These are phyloP conservation scores for Raphanus raphanistrum DNA, from an alignment of 345 rosid genomes.

Conservation along the genomic window DNA sequence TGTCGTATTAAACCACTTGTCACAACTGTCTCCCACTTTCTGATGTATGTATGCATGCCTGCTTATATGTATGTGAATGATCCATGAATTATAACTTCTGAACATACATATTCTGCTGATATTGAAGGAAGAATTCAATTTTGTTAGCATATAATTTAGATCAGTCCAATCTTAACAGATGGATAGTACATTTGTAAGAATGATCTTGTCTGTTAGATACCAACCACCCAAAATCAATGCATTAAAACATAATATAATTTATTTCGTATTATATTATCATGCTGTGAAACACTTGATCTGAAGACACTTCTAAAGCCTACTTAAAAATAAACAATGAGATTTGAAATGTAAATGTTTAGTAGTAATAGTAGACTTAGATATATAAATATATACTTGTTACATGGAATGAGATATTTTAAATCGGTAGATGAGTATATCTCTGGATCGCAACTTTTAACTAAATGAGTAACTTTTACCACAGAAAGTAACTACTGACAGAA, in stretches of 20 bases:
- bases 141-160: slow-evolving; percentile 22
- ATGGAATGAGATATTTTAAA: neutral
- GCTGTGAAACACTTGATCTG: neutral
- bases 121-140: neutral
- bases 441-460: neutral
- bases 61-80: slow-evolving; percentile 13
- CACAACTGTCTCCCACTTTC: slow-evolving; percentile 46
- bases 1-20: slow-evolving; percentile 26
- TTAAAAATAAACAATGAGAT: neutral
- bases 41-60: slow-evolving; percentile 28
- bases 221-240: slow-evolving; percentile 33
- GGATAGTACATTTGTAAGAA: slow-evolving; percentile 27
- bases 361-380: neutral
- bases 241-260: neutral
- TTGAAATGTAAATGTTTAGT: neutral
- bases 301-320: too few relatives aligned
- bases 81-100: slow-evolving; percentile 14
- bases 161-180: slow-evolving; percentile 32
- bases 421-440: neutral
- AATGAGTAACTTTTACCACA: neutral
- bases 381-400: neutral
- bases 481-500: neutral
- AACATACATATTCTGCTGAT: slow-evolving; percentile 15
- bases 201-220: slow-evolving; percentile 33
- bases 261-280: neutral